Percentiles rank a stretch among this genome's conserved stretches.
Conservation (phyloP, 495 filamentous ascomycete species). For the Lepraria neglecta region DNA sequence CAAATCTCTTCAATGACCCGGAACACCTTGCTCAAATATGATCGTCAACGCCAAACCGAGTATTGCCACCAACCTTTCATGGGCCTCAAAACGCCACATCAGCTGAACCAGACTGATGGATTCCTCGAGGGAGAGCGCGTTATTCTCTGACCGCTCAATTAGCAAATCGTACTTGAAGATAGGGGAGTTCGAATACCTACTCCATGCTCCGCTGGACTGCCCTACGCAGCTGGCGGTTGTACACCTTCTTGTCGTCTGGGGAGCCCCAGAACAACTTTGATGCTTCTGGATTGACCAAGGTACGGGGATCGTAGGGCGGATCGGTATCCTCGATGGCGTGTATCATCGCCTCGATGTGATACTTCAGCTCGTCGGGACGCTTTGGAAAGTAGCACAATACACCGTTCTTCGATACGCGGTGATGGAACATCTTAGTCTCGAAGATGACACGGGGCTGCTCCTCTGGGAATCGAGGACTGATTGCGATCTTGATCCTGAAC, state of each 20-base stretch:
- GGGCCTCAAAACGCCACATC: background rate
- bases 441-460: conserved; percentile 83
- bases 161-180: background rate
- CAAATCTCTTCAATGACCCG: background rate
- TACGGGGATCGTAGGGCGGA: conserved; percentile 85
- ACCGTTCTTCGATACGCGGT: conserved; percentile 73
- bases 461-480: conserved; percentile 87
- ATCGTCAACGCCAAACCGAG: conserved; percentile 15
- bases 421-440: conserved; percentile 77
- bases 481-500: conserved; percentile 69
- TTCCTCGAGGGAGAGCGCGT: background rate
- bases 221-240: conserved; percentile 70
- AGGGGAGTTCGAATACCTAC: conserved; percentile 31
- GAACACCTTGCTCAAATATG: conserved; percentile 12
- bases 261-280: conserved; percentile 83
- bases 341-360: conserved; percentile 82
- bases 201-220: conserved; percentile 50
- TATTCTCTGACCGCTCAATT: conserved; percentile 15
- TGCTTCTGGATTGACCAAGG: conserved; percentile 80
- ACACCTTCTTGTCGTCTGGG: conserved; percentile 69
- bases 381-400: conserved; percentile 76
- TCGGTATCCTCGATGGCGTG: conserved; percentile 76
- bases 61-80: conserved; percentile 9
- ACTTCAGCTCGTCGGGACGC: conserved; percentile 68
- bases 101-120: background rate